Conservation (phyloP, 1,139 yeast species). For the Suhomyces bolitotheri region DNA sequence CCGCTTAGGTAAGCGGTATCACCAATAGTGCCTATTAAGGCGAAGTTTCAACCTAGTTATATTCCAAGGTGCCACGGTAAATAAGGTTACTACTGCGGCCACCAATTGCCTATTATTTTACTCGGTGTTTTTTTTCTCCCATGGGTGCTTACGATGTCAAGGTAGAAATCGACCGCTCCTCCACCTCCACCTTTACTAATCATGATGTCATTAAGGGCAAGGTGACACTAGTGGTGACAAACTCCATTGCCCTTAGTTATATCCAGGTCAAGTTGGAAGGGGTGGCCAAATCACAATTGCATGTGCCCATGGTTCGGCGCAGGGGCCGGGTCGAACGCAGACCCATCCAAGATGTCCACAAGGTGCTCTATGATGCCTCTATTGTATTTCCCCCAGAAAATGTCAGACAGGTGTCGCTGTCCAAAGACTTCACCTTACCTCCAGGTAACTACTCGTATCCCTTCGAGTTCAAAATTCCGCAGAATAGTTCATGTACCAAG, state of each 20-base stretch:
- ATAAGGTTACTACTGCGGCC: too few relatives aligned
- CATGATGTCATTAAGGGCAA: conserved; percentile 51
- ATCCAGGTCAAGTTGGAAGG: conserved; percentile 66
- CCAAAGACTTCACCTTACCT: conserved; percentile 57
- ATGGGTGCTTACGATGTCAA: conserved; percentile 27
- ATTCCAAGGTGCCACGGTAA: too few relatives aligned
- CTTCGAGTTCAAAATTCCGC: conserved; percentile 56
- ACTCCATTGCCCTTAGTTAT: conserved; percentile 49
- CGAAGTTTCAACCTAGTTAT: too few relatives aligned
- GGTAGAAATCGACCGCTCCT: conserved; percentile 37
- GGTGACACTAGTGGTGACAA: conserved; percentile 44
- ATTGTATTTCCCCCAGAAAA: conserved; percentile 65
- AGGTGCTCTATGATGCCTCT: conserved; percentile 53
- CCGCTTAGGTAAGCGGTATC: conserved; percentile 1
- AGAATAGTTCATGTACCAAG: conserved; percentile 49
- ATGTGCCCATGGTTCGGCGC: conserved; percentile 20
- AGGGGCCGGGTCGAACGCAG: conserved; percentile 18
- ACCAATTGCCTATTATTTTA: too few relatives aligned
- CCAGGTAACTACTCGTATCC: conserved; percentile 63
- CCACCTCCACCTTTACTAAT: conserved; percentile 51
- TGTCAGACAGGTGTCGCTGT: conserved; percentile 46
- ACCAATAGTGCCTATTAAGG: too few relatives aligned
- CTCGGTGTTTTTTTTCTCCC: too few relatives aligned
- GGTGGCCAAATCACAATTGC: conserved; percentile 41
- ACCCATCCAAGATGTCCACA: conserved; percentile 46